These are phyloP conservation scores for Megacollybia marginata DNA, from an alignment of 768 basidiomycete genomes.

Conservation along the genomic window DNA sequence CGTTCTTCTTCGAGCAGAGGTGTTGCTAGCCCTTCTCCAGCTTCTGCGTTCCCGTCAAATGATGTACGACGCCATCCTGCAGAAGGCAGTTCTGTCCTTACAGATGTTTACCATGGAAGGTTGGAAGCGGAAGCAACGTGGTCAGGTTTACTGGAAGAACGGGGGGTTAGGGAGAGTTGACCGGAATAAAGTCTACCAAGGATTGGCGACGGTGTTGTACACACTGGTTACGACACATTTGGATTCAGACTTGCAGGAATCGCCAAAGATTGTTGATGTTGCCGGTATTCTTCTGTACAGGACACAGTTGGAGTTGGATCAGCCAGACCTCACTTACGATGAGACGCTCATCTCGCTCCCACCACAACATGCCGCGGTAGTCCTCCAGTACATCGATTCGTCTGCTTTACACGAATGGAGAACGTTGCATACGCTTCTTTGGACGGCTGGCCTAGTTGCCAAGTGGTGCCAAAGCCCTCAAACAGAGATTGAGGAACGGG, in stretches of 20 bases:
- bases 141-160: not conserved
- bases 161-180: not conserved
- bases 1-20: slow-evolving; percentile 3
- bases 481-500: not conserved
- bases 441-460: not conserved
- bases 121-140: not conserved
- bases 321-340: not conserved
- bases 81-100: slow-evolving; percentile 9
- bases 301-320: not conserved
- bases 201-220: not conserved
- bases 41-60: slow-evolving; percentile 3
- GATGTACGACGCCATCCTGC: slow-evolving; percentile 6
- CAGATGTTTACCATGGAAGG: slow-evolving; percentile 5
- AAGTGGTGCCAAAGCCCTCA: not conserved
- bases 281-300: not conserved
- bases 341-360: not conserved
- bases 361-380: not conserved
- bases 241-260: not conserved
- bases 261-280: not conserved
- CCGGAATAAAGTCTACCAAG: not conserved
- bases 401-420: not conserved
- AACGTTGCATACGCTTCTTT: not conserved
- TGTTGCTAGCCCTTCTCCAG: slow-evolving; percentile 6
- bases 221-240: not conserved
- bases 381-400: not conserved